These are phyloP conservation scores for Leccinum solheimii DNA, from an alignment of 1,284 basidiomycete species.

Conservation along the genomic window DNA sequence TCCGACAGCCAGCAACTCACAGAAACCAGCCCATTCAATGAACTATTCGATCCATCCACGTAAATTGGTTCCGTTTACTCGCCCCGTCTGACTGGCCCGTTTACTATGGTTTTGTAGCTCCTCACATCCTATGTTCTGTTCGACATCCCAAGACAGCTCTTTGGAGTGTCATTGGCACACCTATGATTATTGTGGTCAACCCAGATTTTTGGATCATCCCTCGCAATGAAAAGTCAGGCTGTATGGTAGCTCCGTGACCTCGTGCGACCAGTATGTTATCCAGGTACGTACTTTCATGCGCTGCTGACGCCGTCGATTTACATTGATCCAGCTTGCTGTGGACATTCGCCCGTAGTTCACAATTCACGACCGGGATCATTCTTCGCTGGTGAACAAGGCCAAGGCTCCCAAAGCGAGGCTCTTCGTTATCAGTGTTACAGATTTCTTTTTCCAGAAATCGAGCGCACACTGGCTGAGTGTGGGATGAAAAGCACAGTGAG, in stretches of 20 bases:
- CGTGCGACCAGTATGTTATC: slow-evolving; percentile 42
- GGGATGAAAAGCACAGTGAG: slow-evolving; percentile 48
- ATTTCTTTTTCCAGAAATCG: slow-evolving; percentile 88
- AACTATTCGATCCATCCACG: slow-evolving; percentile 46
- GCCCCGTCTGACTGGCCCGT: not conserved
- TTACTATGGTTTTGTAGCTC: slow-evolving; percentile 48
- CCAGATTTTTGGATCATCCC: slow-evolving; percentile 71
- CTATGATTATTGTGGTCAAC: slow-evolving; percentile 96
- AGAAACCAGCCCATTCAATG: slow-evolving; percentile 48
- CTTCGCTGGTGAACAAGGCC: slow-evolving; percentile 73
- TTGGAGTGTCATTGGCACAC: slow-evolving; percentile 74
- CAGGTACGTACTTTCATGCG: not conserved
- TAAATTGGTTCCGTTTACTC: slow-evolving; percentile 40
- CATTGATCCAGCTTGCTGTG: slow-evolving; percentile 49
- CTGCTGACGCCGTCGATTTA: not conserved
- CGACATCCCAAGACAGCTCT: slow-evolving; percentile 64
- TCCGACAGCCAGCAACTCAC: slow-evolving; percentile 71
- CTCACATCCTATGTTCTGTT: slow-evolving; percentile 76
- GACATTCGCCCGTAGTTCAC: slow-evolving; percentile 95
- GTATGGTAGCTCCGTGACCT: slow-evolving; percentile 51
- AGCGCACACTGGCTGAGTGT: slow-evolving; percentile 76
- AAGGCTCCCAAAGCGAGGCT: slow-evolving; percentile 78
- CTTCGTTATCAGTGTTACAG: slow-evolving; percentile 85
- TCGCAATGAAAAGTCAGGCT: slow-evolving; percentile 77
- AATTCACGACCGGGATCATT: slow-evolving; percentile 89